Conservation (phyloP, 495 filamentous ascomycete species). For the Aspergillus indologenus region DNA sequence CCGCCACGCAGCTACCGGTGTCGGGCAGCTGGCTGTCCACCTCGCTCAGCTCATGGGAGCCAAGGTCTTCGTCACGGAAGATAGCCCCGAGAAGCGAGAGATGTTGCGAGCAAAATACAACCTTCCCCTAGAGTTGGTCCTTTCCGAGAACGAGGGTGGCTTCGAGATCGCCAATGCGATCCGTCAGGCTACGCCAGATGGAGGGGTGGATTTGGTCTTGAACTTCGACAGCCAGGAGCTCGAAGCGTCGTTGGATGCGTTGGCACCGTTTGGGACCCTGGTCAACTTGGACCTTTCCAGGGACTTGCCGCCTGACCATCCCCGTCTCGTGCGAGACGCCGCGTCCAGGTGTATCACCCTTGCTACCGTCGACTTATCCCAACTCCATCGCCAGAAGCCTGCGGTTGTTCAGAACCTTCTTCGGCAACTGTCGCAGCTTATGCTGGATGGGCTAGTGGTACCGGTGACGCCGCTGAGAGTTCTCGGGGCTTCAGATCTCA, state of each 20-base stretch:
- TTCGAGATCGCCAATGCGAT: too few relatives aligned
- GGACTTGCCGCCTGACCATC: too few relatives aligned
- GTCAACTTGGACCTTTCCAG: too few relatives aligned
- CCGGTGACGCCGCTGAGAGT: too few relatives aligned
- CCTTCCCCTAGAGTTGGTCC: conserved; percentile 5
- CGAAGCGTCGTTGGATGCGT: not conserved
- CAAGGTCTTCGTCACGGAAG: conserved; percentile 50
- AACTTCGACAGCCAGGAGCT: not conserved
- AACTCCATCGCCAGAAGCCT: too few relatives aligned
- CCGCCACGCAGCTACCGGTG: conserved; percentile 25
- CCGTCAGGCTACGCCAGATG: not conserved
- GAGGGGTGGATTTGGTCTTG: conserved; percentile 4
- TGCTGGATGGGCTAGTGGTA: too few relatives aligned
- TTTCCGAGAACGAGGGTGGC: not conserved
- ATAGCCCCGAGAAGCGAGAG: conserved; percentile 25
- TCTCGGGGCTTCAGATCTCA: not conserved
- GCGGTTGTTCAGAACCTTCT: too few relatives aligned
- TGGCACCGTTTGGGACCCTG: not conserved
- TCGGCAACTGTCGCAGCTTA: too few relatives aligned
- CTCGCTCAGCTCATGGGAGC: conserved; percentile 52
- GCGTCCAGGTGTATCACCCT: too few relatives aligned
- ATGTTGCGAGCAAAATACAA: not conserved
- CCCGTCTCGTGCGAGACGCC: too few relatives aligned
- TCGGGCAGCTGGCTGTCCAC: conserved; percentile 54
- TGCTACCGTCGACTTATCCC: too few relatives aligned